phyloP scores from a whole-genome alignment of 2,329 filamentous ascomycete genomes.

The Aspergillus viridinutans region DNA sequence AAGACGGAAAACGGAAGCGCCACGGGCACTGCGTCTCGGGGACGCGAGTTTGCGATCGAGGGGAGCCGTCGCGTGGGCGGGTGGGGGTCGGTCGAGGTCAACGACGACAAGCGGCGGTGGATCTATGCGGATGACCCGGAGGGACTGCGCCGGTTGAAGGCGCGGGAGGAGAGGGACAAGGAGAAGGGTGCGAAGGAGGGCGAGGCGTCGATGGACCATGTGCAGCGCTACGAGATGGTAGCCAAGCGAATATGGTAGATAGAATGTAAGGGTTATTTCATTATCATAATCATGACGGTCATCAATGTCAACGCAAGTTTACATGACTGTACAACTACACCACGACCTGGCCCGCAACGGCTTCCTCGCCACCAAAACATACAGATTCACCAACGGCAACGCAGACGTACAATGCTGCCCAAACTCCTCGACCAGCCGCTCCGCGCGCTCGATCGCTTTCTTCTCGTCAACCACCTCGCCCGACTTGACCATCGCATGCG shows the following conservation, averaged over 20 bases:
- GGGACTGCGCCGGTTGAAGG: conserved; percentile 59
- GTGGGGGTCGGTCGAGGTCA: conserved; percentile 81
- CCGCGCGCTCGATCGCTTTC: conserved; percentile 5
- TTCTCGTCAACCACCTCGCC: conserved; percentile 5
- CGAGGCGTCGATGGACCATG: conserved; percentile 59
- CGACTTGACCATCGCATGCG: conserved; percentile 11
- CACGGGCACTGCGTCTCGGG: conserved; percentile 22
- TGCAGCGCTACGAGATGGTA: conserved; percentile 85
- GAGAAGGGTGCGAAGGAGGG: conserved; percentile 52
- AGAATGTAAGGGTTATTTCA: not conserved
- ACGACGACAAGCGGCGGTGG: conserved; percentile 78
- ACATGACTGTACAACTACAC: not conserved
- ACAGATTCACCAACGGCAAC: conserved; percentile 15
- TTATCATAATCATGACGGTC: not conserved
- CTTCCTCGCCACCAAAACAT: conserved; percentile 15
- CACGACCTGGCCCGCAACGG: not conserved
- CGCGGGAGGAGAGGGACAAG: conserved; percentile 59
- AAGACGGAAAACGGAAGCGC: conserved; percentile 6
- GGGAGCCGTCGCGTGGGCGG: conserved; percentile 75
- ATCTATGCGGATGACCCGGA: conserved; percentile 84
- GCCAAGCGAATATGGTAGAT: conserved; percentile 93
- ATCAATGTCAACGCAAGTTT: not conserved
- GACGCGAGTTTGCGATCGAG: conserved; percentile 55
- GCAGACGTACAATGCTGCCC: conserved; percentile 11
- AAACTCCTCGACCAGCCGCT: conserved; percentile 13